Percentiles rank a stretch among this genome's conserved stretches.
Evolutionary conservation across 2,329 filamentous ascomycete species (phyloP).

Genomic region (Xylaria multiplex): DNA sequence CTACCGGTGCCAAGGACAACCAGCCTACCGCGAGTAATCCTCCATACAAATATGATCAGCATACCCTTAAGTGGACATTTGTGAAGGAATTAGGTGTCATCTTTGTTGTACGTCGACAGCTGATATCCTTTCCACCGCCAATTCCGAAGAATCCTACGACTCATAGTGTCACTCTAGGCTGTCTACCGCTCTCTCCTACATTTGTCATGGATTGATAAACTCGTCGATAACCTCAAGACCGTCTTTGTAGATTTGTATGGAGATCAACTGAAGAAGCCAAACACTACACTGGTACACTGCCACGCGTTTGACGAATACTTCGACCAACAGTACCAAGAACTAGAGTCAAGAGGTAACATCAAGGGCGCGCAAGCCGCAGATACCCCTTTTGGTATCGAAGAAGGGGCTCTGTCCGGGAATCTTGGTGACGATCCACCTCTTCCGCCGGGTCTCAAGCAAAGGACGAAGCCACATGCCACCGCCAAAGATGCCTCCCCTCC

Average conservation of each 20-base stretch:
- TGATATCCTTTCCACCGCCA: neutral
- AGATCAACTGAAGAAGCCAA: conserved; percentile 82
- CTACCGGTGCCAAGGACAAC: conserved; percentile 67
- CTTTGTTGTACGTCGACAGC: conserved; percentile 75
- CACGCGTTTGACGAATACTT: conserved; percentile 89
- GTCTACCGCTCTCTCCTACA: conserved; percentile 97
- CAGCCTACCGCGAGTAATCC: conserved; percentile 71
- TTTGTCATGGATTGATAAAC: conserved; percentile 95
- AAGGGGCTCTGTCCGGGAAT: conserved; percentile 50
- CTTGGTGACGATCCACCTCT: conserved; percentile 53
- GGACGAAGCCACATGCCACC: conserved; percentile 51
- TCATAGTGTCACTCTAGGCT: conserved; percentile 65
- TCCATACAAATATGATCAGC: conserved; percentile 88
- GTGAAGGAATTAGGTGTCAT: conserved; percentile 94
- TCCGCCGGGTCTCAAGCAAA: conserved; percentile 55
- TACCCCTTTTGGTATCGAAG: conserved; percentile 48
- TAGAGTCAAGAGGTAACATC: conserved; percentile 67
- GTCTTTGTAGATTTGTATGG: conserved; percentile 92
- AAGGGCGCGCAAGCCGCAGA: conserved; percentile 42
- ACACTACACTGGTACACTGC: conserved; percentile 82
- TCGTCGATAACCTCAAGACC: conserved; percentile 92
- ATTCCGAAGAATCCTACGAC: conserved; percentile 1
- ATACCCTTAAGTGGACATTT: conserved; percentile 92
- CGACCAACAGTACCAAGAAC: conserved; percentile 87
- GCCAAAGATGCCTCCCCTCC: conserved; percentile 58